Evolutionary conservation across 2,329 filamentous ascomycete species (phyloP), one percentile per base, ranked within the genome.

Genomic region (Aureobasidium sp.): DNA sequence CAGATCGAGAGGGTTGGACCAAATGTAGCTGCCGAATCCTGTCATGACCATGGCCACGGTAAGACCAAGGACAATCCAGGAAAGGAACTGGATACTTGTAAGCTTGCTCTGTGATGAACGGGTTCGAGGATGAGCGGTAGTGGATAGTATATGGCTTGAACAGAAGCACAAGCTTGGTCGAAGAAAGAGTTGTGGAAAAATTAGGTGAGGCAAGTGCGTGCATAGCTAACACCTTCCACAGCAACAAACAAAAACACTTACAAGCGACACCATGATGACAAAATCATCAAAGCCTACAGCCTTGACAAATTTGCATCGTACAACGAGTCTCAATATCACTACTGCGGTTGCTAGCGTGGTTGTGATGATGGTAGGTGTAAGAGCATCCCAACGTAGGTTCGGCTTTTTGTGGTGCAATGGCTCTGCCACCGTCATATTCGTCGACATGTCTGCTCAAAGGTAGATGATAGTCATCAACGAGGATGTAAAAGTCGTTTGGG

Each of bases 201-300:
- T 15, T 26, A 48, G 41, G 5, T 10, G 26, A 32, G 46, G 26
- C 46, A 48, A 17, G 26, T 29, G 13, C 46, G 10, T 29, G 26
- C 46, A 27, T 8, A 27, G 46, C 44, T 34, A 6, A 26, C 43
- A 39, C 39, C 29, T 57, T 24, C 26, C 26, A 27, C 29, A 27
- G 39, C 27, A 6, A 65, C 70, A 62, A 32, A 63, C 75, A 20
- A 37, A 20, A 6, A 34, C 29, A 59, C 55, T 59, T n/a, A 60
- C 71, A 61, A 72, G 64, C n/a, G 74, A 71, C 3, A 72, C 55
- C 10, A 72, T 55, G 29, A 76, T 75, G 8, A 72, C 68, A 57
- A 67, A 68, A 65, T 76, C 74, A 66, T 76, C 74, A 41, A 69
- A 63, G 12, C 74, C 74, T 17, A 73, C 34, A 27, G 69, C 68